Conservation (phyloP, 2,329 filamentous ascomycete species). For the Colletotrichum sublineola region DNA sequence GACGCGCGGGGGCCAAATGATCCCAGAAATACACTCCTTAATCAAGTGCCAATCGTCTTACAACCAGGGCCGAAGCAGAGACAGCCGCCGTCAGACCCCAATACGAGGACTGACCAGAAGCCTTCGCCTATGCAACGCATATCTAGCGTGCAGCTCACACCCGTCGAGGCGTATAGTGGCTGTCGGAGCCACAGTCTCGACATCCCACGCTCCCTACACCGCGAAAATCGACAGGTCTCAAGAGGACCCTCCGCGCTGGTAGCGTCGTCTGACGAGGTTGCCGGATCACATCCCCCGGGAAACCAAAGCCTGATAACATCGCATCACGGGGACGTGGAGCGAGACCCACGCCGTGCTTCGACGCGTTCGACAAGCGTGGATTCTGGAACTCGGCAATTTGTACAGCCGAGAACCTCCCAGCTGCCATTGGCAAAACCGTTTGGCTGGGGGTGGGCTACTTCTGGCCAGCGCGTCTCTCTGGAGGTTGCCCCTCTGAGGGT, state of each 20-base stretch:
- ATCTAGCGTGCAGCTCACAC: constrained; percentile 7
- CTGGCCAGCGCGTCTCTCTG: background rate
- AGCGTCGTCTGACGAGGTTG: background rate
- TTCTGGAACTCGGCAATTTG: background rate
- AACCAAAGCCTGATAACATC: background rate
- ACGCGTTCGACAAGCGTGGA: constrained; percentile 10
- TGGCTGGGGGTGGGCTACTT: background rate
- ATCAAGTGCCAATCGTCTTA: background rate
- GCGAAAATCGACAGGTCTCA: constrained; percentile 7
- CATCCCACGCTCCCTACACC: background rate
- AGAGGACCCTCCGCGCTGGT: background rate
- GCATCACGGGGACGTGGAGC: background rate
- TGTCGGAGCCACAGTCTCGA: background rate
- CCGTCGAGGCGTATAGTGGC: background rate
- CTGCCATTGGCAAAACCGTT: background rate
- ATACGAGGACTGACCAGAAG: background rate
- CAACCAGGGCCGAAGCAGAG: background rate
- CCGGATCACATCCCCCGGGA: background rate
- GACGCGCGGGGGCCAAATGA: background rate
- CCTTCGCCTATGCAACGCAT: background rate
- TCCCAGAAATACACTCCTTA: background rate
- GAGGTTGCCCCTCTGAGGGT: background rate
- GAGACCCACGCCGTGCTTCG: background rate
- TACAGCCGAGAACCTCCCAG: background rate
- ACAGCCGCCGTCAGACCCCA: background rate